Base-by-base conservation (phyloP, 1,139 yeast genomes). In the Yamadazyma atlantica region DNA sequence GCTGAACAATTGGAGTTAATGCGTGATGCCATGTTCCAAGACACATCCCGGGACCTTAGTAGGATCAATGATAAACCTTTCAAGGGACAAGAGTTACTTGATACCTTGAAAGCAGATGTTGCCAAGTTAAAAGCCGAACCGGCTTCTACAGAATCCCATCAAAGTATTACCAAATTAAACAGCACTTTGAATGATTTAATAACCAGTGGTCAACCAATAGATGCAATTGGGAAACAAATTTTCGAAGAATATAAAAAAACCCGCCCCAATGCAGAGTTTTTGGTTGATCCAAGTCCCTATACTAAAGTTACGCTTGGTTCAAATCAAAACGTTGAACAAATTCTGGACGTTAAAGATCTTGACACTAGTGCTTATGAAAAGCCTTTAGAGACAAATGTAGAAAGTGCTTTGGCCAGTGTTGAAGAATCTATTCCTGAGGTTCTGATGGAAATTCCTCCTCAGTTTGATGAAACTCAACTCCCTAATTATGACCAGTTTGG, bases 1-100 rank as follows among this genome's bases (percentile, higher is more conserved):
- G 66, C 67, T 15, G 75, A 71, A 39, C 64, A 62, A 36, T 49
- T 58, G 33, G 71, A 67, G 37, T 52, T 64, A 50, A 58, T 69
- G 51, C 52, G 56, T 23, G 53, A 50, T 32, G 49, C 50, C 2
- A 40, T 57, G 15, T 43, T 49, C 30, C 34, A 45, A 8, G 47
- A 46, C 3, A 37, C 39, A 8, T 35, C 41, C 4, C 34, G 38
- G 14, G 49, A 53, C 14, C 50, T 54, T 13, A 46, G 55, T 7
- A 46, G 57, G 25, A 50, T 66, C 19, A 53, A 40, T 24, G 61
- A 56, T 10, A 45, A 54, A 3, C 46, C 40, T 8, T 50, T 42
- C 28, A 59, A 54, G 34, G 54, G 46, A 1, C 34, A 45, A n/a
- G 42, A 38, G 3, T 36, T 42, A 12, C 37, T 61, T 23, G 43